These are phyloP conservation scores for Aschersonia sp. DNA, from an alignment of 2,329 filamentous ascomycete genomes.

Conservation along the genomic window DNA sequence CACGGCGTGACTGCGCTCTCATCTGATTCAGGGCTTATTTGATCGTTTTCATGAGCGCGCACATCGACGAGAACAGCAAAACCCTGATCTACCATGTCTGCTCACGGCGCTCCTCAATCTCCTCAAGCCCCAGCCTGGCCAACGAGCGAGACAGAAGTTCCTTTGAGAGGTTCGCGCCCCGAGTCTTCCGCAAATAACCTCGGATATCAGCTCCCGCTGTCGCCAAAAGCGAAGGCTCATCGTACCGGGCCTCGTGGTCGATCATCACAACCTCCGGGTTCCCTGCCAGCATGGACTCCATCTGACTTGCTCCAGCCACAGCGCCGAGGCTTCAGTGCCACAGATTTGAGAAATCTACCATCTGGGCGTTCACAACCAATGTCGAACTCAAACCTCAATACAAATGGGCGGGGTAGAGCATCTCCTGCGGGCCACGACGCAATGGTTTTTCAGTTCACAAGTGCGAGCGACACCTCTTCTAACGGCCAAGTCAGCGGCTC, in stretches of 20 bases:
- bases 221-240: slow-evolving; percentile 1
- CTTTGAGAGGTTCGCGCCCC: slow-evolving; percentile 3
- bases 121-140: slow-evolving; percentile 1
- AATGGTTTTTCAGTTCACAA: slow-evolving; percentile 29
- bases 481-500: slow-evolving; percentile 16
- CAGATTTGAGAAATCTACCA: slow-evolving; percentile 11
- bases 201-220: background rate
- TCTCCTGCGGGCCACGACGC: slow-evolving; percentile 8
- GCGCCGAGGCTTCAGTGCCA: slow-evolving; percentile 14
- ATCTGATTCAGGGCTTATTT: background rate
- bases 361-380: slow-evolving; percentile 9
- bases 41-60: no score
- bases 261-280: slow-evolving; percentile 12
- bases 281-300: slow-evolving; percentile 24
- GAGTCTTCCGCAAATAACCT: background rate
- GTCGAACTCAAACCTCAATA: background rate
- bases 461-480: slow-evolving; percentile 17
- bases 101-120: slow-evolving; percentile 5
- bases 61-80: no score
- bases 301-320: slow-evolving; percentile 23
- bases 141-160: slow-evolving; percentile 4
- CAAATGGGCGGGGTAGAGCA: slow-evolving; percentile 6
- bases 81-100: slow-evolving; percentile 3
- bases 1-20: slow-evolving; percentile 2
- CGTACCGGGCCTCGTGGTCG: slow-evolving; percentile 11